Evolutionary conservation across 208 protist species (phyloP).

Genomic region (Leishmania turanica): DNA sequence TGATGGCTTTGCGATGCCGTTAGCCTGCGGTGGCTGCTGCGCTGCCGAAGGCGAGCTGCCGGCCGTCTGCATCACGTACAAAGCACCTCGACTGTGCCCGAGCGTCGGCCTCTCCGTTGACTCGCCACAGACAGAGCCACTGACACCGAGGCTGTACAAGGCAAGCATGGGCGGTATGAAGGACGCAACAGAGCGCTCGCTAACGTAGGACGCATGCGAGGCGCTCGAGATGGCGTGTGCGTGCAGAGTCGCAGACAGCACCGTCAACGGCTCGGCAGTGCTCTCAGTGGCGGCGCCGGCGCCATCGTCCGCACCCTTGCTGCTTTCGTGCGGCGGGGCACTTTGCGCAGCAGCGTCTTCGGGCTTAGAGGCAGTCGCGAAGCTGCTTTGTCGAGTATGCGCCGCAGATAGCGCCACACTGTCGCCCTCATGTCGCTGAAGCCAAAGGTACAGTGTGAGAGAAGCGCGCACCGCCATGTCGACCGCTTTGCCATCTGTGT

Average conservation of each 20-base stretch:
- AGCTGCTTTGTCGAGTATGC: slow-evolving; percentile 10
- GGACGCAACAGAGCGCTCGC: slow-evolving; percentile 19
- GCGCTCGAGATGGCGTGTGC: slow-evolving; percentile 7
- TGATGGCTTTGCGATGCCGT: neutral
- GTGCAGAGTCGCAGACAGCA: neutral
- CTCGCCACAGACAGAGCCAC: slow-evolving; percentile 3
- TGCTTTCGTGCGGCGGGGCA: neutral
- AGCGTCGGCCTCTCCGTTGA: slow-evolving; percentile 1
- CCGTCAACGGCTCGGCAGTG: neutral
- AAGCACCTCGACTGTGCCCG: slow-evolving; percentile 15
- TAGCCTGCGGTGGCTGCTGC: neutral
- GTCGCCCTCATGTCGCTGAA: slow-evolving; percentile 10
- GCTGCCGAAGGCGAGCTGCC: slow-evolving; percentile 5
- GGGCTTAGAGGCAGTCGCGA: neutral
- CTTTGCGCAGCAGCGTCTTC: neutral
- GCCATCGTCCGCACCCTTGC: neutral
- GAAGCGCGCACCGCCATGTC: slow-evolving; percentile 21
- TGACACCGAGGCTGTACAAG: slow-evolving; percentile 17
- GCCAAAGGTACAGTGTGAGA: slow-evolving; percentile 28
- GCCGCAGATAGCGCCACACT: slow-evolving; percentile 13
- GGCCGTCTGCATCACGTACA: neutral
- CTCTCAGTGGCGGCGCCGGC: neutral
- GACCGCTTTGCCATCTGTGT: slow-evolving; percentile 20
- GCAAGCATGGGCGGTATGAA: slow-evolving; percentile 24
- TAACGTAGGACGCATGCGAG: slow-evolving; percentile 15